Conservation (phyloP, 169 alveolate genomes). For the Eimeria zaria region DNA sequence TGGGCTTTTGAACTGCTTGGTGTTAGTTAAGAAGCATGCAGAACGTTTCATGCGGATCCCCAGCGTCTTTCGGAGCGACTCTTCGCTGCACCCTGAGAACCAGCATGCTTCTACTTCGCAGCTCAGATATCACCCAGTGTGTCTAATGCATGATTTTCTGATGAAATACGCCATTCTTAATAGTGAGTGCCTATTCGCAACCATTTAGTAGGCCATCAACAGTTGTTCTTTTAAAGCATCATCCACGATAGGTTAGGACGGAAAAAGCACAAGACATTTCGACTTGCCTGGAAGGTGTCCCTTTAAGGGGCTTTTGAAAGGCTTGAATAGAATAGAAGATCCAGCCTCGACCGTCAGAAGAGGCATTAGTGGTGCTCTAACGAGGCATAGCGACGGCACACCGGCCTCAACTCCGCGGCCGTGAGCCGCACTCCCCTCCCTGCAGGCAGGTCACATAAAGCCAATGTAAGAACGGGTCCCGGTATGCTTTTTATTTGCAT, state of each 20-base stretch:
- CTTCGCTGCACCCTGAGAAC: conserved; percentile 87
- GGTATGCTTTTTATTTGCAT: background rate
- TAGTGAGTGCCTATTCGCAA: background rate
- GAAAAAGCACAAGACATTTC: background rate
- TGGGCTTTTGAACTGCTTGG: conserved; percentile 81
- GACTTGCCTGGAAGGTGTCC: conserved; percentile 91
- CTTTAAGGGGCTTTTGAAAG: conserved; percentile 91
- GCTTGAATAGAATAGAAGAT: conserved; percentile 88
- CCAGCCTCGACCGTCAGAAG: conserved; percentile 90
- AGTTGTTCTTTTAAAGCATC: background rate
- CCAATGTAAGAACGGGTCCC: background rate
- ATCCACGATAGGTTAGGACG: background rate
- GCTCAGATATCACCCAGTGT: background rate
- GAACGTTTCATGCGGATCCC: conserved; percentile 88
- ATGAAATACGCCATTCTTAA: background rate
- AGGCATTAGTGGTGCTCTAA: conserved; percentile 91
- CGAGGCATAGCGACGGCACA: conserved; percentile 85
- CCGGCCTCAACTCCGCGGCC: conserved; percentile 18
- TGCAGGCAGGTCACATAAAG: background rate
- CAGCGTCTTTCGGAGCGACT: conserved; percentile 90
- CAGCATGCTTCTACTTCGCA: background rate
- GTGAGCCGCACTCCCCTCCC: conserved; percentile 12
- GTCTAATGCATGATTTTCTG: too few species aligned
- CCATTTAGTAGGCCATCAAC: background rate
- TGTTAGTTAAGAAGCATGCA: conserved; percentile 79